Base-by-base conservation (phyloP, 176 grass and related monocot genomes). In the Oryza rufipogon region DNA sequence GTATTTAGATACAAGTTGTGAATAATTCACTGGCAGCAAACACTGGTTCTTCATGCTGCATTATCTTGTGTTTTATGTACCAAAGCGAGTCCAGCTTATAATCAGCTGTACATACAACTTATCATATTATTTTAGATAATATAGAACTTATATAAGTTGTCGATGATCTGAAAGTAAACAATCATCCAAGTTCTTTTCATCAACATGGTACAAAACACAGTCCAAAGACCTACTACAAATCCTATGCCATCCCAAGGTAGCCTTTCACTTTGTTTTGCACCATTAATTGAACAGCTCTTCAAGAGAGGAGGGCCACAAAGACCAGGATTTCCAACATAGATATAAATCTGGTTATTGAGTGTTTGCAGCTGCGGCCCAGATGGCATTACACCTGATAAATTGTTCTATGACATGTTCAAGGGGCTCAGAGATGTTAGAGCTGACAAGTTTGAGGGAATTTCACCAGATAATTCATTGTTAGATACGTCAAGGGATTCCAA, bases 181-280 rank as follows among this genome's bases (percentile, higher is more conserved):
- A 46, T 20, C 8, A 2, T 44, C 60, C 39, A 79, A 4, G 14
- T 17, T 66, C 4, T 66, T 36, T 25, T 79, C 4, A 45, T 5
- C 17, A 79, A 66, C 39, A 79, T 66, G 14, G 76, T 30, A n/a
- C 61, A 66, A 2, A 79, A 79, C 9, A 78, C 76, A 2, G 1
- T 47, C 61, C 39, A 48, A 32, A 66, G 22, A 2, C 77, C 61
- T 0, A 79, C 5, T 8, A 13, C 77, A 32, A 48, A 79, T 7
- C 63, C 77, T 19, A 47, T 32, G 41, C 41, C 9, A 66, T 48
- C 4, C 63, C 25, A 2, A 79, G 39, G 41, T 48, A 79, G n/a
- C n/a, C n/a, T n/a, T n/a, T 28, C 28, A 28, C 28, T 28, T 28
- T 28, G 28, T 28, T 28, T 28, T 28, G 1, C 28, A 28, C 28